These are phyloP conservation scores for Colletotrichum theobromicola DNA, from an alignment of 2,329 filamentous ascomycete species.

Conservation along the genomic window DNA sequence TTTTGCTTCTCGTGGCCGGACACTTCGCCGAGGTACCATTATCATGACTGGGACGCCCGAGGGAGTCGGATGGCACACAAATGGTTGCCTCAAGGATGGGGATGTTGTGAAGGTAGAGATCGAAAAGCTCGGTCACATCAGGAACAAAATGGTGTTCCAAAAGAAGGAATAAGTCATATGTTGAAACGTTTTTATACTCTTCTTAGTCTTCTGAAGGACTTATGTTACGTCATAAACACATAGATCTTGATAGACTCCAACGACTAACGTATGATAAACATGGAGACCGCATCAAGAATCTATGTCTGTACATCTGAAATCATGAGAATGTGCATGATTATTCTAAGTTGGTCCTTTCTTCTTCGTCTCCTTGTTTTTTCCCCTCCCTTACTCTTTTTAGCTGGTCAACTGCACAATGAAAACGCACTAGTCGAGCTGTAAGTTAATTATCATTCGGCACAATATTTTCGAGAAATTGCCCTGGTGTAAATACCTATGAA, in stretches of 20 bases:
- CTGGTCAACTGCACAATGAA: too few species aligned
- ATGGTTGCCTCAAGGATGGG: neutral
- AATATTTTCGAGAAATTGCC: neutral
- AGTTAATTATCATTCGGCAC: too few species aligned
- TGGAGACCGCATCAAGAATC: neutral
- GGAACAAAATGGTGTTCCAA: neutral
- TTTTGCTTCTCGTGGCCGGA: conserved; percentile 30
- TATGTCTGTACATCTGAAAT: too few species aligned
- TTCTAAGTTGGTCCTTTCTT: too few species aligned
- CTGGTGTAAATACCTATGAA: too few species aligned
- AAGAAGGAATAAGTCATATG: neutral
- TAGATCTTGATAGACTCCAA: neutral
- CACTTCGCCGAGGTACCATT: conserved; percentile 42
- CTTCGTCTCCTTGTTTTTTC: too few species aligned
- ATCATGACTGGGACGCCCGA: conserved; percentile 52
- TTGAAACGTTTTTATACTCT: neutral
- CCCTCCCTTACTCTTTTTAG: too few species aligned
- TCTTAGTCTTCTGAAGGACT: neutral
- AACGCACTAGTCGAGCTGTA: too few species aligned
- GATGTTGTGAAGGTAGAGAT: neutral
- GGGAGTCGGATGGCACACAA: conserved; percentile 25
- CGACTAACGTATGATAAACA: neutral
- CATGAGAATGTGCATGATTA: too few species aligned
- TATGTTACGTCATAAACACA: too few species aligned
- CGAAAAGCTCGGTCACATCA: neutral